phyloP scores from a whole-genome alignment of 2,329 filamentous ascomycete genomes.

The Xylariales sp. region DNA sequence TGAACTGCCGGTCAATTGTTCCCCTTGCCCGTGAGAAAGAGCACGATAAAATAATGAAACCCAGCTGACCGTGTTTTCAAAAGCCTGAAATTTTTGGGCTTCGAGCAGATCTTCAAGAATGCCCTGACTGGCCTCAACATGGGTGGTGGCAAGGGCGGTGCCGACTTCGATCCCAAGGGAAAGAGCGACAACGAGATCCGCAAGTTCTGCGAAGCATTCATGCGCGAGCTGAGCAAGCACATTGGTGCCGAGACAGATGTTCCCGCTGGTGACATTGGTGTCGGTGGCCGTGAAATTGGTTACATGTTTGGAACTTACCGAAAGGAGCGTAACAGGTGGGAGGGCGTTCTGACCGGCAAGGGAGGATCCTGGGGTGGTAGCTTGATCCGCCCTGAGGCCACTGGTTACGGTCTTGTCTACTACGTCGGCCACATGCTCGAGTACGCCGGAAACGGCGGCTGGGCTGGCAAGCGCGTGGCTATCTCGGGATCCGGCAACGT shows the following conservation, averaged over 20 bases:
- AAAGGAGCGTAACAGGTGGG: constrained; percentile 82
- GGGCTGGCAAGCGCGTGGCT: constrained; percentile 88
- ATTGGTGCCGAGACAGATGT: constrained; percentile 96
- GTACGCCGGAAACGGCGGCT: constrained; percentile 81
- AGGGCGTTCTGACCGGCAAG: constrained; percentile 96
- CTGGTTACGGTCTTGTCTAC: constrained; percentile 94
- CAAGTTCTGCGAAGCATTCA: constrained; percentile 93
- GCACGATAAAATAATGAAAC: background rate
- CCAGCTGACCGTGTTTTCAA: background rate
- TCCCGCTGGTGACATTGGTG: constrained; percentile 94
- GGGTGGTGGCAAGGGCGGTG: constrained; percentile 95
- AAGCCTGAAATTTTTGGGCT: constrained; percentile 91
- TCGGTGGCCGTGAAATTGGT: constrained; percentile 86
- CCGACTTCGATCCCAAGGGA: constrained; percentile 98
- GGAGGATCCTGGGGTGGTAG: constrained; percentile 88
- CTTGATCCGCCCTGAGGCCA: constrained; percentile 94
- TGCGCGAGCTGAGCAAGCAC: constrained; percentile 92
- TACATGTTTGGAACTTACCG: constrained; percentile 95
- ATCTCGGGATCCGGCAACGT: constrained; percentile 98
- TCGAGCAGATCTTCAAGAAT: constrained; percentile 99
- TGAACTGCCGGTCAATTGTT: too few species aligned
- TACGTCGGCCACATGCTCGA: constrained; percentile 95
- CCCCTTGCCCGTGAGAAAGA: too few species aligned
- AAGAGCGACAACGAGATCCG: constrained; percentile 97
- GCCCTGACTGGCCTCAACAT: constrained; percentile 92